These are phyloP conservation scores for Eucalyptus marginata DNA, from an alignment of 345 rosid genomes.

Conservation along the genomic window DNA sequence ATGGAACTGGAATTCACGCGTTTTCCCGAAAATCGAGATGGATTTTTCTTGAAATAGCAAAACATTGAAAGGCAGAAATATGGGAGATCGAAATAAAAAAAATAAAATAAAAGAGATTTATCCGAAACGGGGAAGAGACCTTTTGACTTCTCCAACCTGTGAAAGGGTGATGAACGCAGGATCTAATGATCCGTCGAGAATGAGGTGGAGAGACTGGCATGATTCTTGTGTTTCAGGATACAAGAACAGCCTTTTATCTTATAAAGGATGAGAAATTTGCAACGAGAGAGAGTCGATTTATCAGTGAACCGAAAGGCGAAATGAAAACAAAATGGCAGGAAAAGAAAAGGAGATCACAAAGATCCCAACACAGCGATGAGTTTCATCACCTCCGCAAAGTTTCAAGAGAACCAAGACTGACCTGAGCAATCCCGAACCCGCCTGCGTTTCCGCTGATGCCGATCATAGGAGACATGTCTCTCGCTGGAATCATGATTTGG, in stretches of 20 bases:
- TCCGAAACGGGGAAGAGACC: background rate
- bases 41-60: background rate
- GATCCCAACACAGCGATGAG: background rate
- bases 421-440: slow-evolving; percentile 49
- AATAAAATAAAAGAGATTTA: background rate
- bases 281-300: background rate
- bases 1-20: background rate
- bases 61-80: background rate
- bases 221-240: background rate
- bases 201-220: background rate
- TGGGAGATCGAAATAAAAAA: background rate
- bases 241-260: background rate
- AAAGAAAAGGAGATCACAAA: background rate
- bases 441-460: slow-evolving; percentile 17
- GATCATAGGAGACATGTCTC: slow-evolving; percentile 38
- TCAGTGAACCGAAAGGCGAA: background rate
- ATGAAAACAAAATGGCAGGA: background rate
- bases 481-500: slow-evolving; percentile 48
- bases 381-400: background rate
- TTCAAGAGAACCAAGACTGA: background rate
- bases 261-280: background rate
- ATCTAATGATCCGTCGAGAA: background rate
- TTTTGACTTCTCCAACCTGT: background rate
- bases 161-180: background rate
- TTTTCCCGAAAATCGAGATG: background rate